A percentile compares a stretch with the other conserved stretches of the same genome.
Evolutionary conservation across 2,329 filamentous ascomycete species (phyloP).

Genomic region (Colletotrichum melonis): DNA sequence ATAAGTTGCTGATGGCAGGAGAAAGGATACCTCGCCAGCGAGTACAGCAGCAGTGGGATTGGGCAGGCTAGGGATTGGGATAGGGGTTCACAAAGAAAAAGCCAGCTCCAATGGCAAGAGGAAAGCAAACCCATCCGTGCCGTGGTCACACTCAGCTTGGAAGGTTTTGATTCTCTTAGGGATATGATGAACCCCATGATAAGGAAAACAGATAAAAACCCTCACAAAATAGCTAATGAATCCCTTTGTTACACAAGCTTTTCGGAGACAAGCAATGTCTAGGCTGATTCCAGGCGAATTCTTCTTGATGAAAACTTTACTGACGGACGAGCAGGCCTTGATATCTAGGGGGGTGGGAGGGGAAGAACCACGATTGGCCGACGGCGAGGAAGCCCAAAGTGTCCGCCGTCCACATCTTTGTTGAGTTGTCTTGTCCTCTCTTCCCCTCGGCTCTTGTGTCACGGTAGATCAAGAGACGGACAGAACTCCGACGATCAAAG

Average conservation of each 20-base stretch:
- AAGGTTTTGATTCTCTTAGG: neutral
- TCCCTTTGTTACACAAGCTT: constrained; percentile 12
- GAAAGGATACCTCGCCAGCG: neutral
- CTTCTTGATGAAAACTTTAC: neutral
- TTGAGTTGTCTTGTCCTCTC: neutral
- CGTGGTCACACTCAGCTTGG: neutral
- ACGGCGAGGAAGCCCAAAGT: neutral
- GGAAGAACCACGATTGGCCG: neutral
- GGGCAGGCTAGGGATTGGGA: neutral
- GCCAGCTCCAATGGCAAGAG: neutral
- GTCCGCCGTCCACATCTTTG: neutral
- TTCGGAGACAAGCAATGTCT: neutral
- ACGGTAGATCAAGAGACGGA: neutral
- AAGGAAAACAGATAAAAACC: constrained; percentile 1
- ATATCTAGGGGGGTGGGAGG: neutral
- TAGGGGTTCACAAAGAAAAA: constrained; percentile 19
- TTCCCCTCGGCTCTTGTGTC: neutral
- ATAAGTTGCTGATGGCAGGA: constrained; percentile 5
- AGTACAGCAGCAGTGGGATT: constrained; percentile 1
- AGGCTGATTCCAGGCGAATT: neutral
- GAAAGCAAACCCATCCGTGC: neutral
- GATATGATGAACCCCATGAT: neutral
- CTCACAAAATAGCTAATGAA: constrained; percentile 31
- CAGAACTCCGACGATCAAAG: neutral
- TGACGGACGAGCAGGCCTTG: neutral